These are phyloP conservation scores for Brassica incana DNA, from an alignment of 345 rosid genomes.

Conservation along the genomic window DNA sequence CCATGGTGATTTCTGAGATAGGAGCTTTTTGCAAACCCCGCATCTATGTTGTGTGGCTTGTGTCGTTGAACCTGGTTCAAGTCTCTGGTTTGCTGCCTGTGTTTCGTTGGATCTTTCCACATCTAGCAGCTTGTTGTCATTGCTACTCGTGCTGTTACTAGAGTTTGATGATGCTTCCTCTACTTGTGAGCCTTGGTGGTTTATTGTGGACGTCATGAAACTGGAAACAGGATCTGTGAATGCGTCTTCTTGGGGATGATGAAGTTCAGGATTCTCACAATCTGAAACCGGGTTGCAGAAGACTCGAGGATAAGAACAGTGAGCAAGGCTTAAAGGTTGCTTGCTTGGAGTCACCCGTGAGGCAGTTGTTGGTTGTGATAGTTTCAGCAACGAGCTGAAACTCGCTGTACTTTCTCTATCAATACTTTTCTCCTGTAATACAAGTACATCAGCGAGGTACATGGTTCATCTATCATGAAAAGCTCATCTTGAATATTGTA, in stretches of 20 bases:
- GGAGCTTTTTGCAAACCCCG: slow-evolving; percentile 65
- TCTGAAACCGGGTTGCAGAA: slow-evolving; percentile 84
- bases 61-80: slow-evolving; percentile 32
- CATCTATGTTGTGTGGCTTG: slow-evolving; percentile 51
- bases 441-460: slow-evolving; percentile 14
- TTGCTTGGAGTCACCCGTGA: slow-evolving; percentile 57
- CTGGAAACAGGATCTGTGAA: slow-evolving; percentile 35
- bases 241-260: slow-evolving; percentile 32
- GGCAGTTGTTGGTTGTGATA: slow-evolving; percentile 47
- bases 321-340: slow-evolving; percentile 44
- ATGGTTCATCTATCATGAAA: slow-evolving; percentile 17
- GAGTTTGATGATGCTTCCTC: slow-evolving; percentile 52
- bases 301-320: slow-evolving; percentile 60
- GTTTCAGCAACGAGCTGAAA: slow-evolving; percentile 57
- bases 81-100: slow-evolving; percentile 46
- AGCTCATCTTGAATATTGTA: not conserved
- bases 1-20: slow-evolving; percentile 88
- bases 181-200: slow-evolving; percentile 50
- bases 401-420: slow-evolving; percentile 45
- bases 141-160: slow-evolving; percentile 63
- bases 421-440: slow-evolving; percentile 50
- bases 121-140: slow-evolving; percentile 67
- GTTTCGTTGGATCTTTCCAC: slow-evolving; percentile 64
- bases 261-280: slow-evolving; percentile 49
- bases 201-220: slow-evolving; percentile 46